Percentiles rank a stretch among this genome's conserved stretches.
These are phyloP conservation scores for Kuraishia molischiana DNA, from an alignment of 805 yeast genomes.

Conservation along the genomic window DNA sequence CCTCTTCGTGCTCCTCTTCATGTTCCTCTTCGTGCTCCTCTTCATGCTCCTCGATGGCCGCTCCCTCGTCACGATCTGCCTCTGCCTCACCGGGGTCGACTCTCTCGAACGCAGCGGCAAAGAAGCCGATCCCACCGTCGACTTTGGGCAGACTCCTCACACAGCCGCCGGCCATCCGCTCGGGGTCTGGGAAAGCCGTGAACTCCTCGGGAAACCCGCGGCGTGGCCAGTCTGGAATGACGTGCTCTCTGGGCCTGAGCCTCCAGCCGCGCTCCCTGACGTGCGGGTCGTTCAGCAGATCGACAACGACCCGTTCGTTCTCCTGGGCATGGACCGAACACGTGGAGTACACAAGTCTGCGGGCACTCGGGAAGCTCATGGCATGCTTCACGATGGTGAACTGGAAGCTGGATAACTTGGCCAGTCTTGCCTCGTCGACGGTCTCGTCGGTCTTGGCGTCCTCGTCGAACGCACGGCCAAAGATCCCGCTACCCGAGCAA, in stretches of 20 bases:
- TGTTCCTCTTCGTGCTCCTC: no score
- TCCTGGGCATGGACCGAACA: conserved; percentile 93
- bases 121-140: conserved; percentile 99
- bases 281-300: conserved; percentile 57
- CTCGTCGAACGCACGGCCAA: conserved; percentile 72
- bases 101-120: conserved; percentile 85
- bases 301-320: conserved; percentile 85
- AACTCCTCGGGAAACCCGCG: conserved; percentile 75
- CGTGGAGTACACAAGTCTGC: conserved; percentile 82
- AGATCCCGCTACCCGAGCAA: conserved; percentile 96
- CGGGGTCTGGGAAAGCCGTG: conserved; percentile 33
- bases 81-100: no score
- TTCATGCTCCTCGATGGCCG: no score
- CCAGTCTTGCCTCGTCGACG: conserved; percentile 43
- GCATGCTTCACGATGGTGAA: conserved; percentile 86
- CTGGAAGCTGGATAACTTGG: conserved; percentile 78
- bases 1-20: no score
- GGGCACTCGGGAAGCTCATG: conserved; percentile 65
- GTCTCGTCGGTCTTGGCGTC: conserved; percentile 37
- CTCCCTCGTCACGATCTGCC: no score
- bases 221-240: conserved; percentile 78
- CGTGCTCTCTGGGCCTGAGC: conserved; percentile 47
- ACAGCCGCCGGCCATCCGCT: conserved; percentile 71
- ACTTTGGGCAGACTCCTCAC: conserved; percentile 75
- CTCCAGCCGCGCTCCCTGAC: conserved; percentile 68